These are phyloP conservation scores for Cryptococcus depauperatus DNA, from an alignment of 1,284 basidiomycete genomes.

Conservation along the genomic window DNA sequence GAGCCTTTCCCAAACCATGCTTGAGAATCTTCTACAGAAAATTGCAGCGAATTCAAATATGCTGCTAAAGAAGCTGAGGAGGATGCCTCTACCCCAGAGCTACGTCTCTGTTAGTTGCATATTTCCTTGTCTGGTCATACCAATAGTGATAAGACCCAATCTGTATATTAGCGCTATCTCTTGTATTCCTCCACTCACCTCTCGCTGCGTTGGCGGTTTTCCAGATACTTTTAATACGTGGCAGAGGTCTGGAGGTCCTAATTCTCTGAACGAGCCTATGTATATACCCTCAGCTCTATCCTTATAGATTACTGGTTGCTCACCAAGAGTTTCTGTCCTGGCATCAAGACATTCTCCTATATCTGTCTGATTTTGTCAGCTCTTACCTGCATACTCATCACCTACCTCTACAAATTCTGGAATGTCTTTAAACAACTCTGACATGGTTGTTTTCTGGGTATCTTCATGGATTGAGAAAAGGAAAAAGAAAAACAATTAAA, in stretches of 20 bases:
- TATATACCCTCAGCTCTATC: neutral
- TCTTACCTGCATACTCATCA: no score
- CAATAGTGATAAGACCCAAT: conserved; percentile 85
- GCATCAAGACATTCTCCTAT: conserved; percentile 82
- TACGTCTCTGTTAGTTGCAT: conserved; percentile 17
- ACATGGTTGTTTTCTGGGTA: conserved; percentile 29
- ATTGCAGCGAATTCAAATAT: conserved; percentile 95
- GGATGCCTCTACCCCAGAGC: conserved; percentile 94
- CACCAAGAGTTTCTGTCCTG: conserved; percentile 84
- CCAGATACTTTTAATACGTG: conserved; percentile 92
- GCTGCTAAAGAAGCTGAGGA: conserved; percentile 95
- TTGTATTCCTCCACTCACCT: conserved; percentile 53
- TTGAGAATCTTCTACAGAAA: conserved; percentile 81
- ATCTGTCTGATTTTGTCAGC: conserved; percentile 80
- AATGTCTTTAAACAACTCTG: conserved; percentile 53
- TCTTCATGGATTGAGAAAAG: neutral
- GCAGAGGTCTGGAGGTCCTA: conserved; percentile 93
- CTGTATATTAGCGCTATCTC: conserved; percentile 46
- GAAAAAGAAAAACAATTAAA: conserved; percentile 1
- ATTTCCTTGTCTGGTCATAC: no score
- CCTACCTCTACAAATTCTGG: conserved; percentile 63
- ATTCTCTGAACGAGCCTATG: conserved; percentile 83
- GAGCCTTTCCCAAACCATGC: conserved; percentile 86
- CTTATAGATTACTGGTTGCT: conserved; percentile 35
- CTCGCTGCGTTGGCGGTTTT: conserved; percentile 63